These are phyloP conservation scores for Peronospora belbahrii DNA, from an alignment of 352 stramenopile genomes.

Conservation along the genomic window DNA sequence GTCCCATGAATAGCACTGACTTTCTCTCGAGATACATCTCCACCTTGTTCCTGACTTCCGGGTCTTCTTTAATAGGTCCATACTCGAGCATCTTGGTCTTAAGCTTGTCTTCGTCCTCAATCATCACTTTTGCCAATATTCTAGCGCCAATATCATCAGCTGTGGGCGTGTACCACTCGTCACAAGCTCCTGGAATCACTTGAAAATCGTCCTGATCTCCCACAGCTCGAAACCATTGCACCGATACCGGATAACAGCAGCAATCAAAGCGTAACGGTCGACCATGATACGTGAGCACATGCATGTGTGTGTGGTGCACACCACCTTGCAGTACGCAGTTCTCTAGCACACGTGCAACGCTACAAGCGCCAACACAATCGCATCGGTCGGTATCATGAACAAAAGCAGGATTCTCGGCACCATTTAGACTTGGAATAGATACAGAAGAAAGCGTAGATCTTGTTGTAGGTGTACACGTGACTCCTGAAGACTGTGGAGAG, in stretches of 20 bases:
- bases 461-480: conserved; percentile 11
- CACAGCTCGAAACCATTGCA: conserved; percentile 74
- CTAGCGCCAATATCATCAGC: conserved; percentile 72
- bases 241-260: conserved; percentile 60
- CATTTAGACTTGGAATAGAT: conserved; percentile 10
- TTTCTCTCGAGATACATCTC: conserved; percentile 77
- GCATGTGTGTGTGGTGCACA: conserved; percentile 79
- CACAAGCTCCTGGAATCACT: conserved; percentile 50
- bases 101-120: conserved; percentile 58
- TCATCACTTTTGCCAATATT: conserved; percentile 69
- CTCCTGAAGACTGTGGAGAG: conserved; percentile 7
- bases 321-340: conserved; percentile 70
- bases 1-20: conserved; percentile 73
- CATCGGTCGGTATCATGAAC: conserved; percentile 48
- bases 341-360: conserved; percentile 57
- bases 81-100: conserved; percentile 81
- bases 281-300: conserved; percentile 66
- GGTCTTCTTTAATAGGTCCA: conserved; percentile 76
- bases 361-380: conserved; percentile 47
- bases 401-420: conserved; percentile 42
- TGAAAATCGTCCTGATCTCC: conserved; percentile 62
- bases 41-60: conserved; percentile 78
- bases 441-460: conserved; percentile 22
- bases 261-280: conserved; percentile 45
- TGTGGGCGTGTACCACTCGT: conserved; percentile 76